Evolutionary conservation across 2,329 filamentous ascomycete species (phyloP), one percentile per base, ranked within the genome.

Genomic region (Teratosphaeriaceae sp.): DNA sequence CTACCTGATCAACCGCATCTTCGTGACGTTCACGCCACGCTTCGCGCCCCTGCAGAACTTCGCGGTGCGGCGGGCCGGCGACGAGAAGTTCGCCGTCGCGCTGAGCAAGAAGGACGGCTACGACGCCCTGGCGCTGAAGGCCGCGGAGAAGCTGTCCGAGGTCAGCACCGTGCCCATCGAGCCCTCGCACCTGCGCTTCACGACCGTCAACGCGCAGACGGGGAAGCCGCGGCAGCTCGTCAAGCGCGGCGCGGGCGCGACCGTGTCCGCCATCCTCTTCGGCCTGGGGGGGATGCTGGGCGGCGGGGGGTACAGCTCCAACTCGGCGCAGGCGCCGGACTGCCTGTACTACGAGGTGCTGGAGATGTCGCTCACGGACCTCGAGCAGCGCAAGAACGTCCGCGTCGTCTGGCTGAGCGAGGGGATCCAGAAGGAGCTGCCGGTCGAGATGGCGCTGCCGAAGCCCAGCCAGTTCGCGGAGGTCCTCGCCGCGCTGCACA

Each of bases 101-200:
- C 73, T 98, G 33, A 96, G 84, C 61, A 82, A 84, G 46, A 95
- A 92, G 68, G 87, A 94, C 69, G 83, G 75, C 3, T 98, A 98
- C 61, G 90, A 97, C 50, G 82, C 85, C 51, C 76, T 97, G 43
- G 79, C 88, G 4, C 80, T 85, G 53, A 88, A 88, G 59, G 86
- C 96, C 41, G 92, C 80, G 5, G 80, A 88, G 48, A 73, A 85
- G 45, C 70, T 98, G 15, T 74, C 57, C 8, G 48, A 49, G 5
- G 47, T 60, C 23, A 47, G 47, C 22, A 49, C 48, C 9, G 47
- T 45, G 7, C 49, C 78, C 5, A 79, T 89, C 2, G 83, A 92
- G 5, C 76, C 85, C 1, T 95, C 88, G 3, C 88, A 98, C 65
- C 67, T 98, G 35, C 86, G 92, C 30, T 94, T 98, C 64, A 92